Base-by-base conservation (phyloP, 768 basidiomycete genomes). In the Peribolospora kevripleyi region DNA sequence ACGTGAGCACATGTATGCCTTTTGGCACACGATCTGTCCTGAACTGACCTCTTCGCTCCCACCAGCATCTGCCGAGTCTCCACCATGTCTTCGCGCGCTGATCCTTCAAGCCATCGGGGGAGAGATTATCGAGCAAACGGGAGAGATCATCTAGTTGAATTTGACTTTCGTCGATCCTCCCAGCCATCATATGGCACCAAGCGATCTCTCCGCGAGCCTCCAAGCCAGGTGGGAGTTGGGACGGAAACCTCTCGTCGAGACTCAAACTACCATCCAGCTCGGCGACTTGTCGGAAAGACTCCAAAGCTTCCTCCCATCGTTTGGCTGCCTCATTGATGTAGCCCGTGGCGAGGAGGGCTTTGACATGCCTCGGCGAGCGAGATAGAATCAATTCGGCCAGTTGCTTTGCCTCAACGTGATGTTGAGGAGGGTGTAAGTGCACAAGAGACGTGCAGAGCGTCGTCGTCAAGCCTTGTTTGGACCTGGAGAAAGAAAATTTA, bases 361-460 rank as follows among this genome's bases (percentile, higher is more conserved):
- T 65, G 7, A 76, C 68, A 60, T 86, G 80, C 52, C 74, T 62
- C 0, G 82, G 76, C 45, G 80, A 76, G 42, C 72, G 68, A 2
- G 69, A 61, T 0, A 97, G 74, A 11, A 91, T 73, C 4, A 79
- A 76, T 41, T 82, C 76, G 25, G 95, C 71, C 7, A 93, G 72
- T 13, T 73, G 69, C 37, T 80, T 69, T 1, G 93, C 91, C 52
- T 80, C 77, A 8, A 70, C 61, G 64, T 97, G 91, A 61, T 95
- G 81, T 61, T 88, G 88, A 0, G 91, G 91, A 39, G 90, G 79
- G 65, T 77, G 84, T 51, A 82, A 72, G 62, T 93, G 81, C 3
- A 86, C 82, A 11, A 93, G 73, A 4, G 84, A 77, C 0, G 77
- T 80, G 2, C 78, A 81, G 9, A 91, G 72, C 4, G 73, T 71